Evolutionary conservation across 352 stramenopile genomes (phyloP).

Genomic region (Pelagophyceae sp.): DNA sequence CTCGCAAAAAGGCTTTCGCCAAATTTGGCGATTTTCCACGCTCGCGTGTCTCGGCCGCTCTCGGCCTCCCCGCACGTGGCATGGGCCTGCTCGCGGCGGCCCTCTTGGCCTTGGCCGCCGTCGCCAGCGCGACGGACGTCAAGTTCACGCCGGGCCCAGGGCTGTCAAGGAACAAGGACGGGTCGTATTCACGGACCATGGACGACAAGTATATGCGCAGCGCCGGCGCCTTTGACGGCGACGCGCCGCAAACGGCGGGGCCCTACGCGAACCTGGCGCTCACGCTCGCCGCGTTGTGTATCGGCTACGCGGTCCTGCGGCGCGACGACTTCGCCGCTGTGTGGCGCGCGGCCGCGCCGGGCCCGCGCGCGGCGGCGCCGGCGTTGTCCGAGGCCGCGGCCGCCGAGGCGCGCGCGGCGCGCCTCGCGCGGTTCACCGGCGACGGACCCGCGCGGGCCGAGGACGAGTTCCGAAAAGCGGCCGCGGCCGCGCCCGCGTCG

Average conservation of each 20-base stretch:
- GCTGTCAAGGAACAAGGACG: slow-evolving; percentile 5
- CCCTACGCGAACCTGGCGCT: neutral
- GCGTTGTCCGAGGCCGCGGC: too few species aligned
- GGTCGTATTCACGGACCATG: neutral
- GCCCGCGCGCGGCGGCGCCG: too few species aligned
- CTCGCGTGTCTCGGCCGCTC: too few species aligned
- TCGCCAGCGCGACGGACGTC: neutral
- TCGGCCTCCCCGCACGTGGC: too few species aligned
- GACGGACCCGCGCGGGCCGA: neutral
- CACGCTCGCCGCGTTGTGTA: neutral
- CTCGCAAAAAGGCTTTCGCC: too few species aligned
- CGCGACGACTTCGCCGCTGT: neutral
- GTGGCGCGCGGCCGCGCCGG: too few species aligned
- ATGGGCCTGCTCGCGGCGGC: too few species aligned
- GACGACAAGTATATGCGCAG: neutral
- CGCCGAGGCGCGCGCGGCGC: neutral
- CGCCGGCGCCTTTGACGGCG: neutral
- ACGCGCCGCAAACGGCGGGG: neutral
- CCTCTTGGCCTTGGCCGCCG: neutral
- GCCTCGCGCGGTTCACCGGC: neutral
- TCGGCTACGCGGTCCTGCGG: neutral
- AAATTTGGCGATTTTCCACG: too few species aligned
- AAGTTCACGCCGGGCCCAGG: slow-evolving; percentile 11
- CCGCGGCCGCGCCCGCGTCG: neutral
- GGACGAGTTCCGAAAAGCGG: neutral